Evolutionary conservation across 345 rosid species (phyloP).

Genomic region (Noccaea bulbosa): DNA sequence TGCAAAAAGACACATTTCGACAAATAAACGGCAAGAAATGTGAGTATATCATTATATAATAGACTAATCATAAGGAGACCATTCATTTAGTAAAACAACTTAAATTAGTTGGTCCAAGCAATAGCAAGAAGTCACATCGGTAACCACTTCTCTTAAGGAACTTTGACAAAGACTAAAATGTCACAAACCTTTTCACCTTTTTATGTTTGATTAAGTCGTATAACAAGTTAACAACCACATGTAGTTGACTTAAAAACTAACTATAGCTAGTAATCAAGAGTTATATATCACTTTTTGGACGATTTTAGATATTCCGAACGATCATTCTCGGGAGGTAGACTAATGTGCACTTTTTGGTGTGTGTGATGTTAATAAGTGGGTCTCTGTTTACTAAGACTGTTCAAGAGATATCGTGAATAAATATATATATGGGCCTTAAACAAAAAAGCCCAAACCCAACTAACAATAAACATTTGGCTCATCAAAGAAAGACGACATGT

Average conservation of each 20-base stretch:
- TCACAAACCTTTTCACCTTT: not conserved
- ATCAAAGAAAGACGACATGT: not conserved
- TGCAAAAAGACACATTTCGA: not conserved
- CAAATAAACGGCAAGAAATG: constrained; percentile 5
- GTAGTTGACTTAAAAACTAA: not conserved
- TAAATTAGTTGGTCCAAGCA: constrained; percentile 20
- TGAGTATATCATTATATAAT: not conserved
- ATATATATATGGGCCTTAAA: constrained; percentile 4
- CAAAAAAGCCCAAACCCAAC: not conserved
- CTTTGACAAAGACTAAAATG: constrained; percentile 20
- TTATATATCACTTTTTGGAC: not conserved
- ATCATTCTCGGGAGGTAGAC: not conserved
- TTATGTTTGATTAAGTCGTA: constrained; percentile 11
- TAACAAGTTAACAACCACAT: constrained; percentile 31
- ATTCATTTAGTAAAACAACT: not conserved
- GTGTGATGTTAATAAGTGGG: not conserved
- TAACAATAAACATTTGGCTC: not conserved
- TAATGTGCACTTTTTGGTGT: not conserved
- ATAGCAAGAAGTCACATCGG: constrained; percentile 28
- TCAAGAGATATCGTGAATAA: not conserved
- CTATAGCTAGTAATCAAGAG: too few relatives aligned
- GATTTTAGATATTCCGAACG: not conserved
- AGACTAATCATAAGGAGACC: constrained; percentile 18
- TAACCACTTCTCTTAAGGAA: constrained; percentile 31
- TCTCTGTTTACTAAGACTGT: not conserved